phyloP scores from a whole-genome alignment of 495 filamentous ascomycete species.

The Tetracladium setigerum region DNA sequence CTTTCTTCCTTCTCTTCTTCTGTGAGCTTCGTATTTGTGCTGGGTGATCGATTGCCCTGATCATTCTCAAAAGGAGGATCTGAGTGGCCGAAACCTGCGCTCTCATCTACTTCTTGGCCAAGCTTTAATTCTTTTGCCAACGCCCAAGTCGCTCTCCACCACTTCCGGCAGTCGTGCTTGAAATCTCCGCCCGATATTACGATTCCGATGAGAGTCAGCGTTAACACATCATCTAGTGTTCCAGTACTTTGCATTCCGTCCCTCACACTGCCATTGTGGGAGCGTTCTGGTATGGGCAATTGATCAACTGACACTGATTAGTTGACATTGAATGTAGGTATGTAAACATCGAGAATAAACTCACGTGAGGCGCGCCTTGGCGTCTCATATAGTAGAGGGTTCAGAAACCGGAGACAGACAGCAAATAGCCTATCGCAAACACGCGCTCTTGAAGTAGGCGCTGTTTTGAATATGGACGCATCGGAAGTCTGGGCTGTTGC shows the following conservation, averaged over 20 bases:
- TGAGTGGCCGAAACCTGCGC: not conserved
- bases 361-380: slow-evolving; percentile 21
- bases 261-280: slow-evolving; percentile 4
- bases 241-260: slow-evolving; percentile 6
- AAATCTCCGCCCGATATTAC: slow-evolving; percentile 27
- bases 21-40: slow-evolving; percentile 12
- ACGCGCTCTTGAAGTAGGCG: slow-evolving; percentile 20
- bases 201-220: slow-evolving; percentile 23
- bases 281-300: slow-evolving; percentile 4
- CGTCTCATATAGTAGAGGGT: slow-evolving; percentile 20
- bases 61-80: slow-evolving; percentile 1
- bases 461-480: slow-evolving; percentile 23
- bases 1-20: slow-evolving; percentile 39
- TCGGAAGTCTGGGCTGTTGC: slow-evolving; percentile 33
- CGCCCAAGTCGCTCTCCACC: slow-evolving; percentile 26
- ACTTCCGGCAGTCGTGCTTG: slow-evolving; percentile 27
- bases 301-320: slow-evolving; percentile 1
- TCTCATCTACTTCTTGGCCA: slow-evolving; percentile 21
- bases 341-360: not conserved
- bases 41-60: not conserved
- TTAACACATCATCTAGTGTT: slow-evolving; percentile 23
- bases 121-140: slow-evolving; percentile 25
- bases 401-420: slow-evolving; percentile 22
- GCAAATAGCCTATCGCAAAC: slow-evolving; percentile 25
- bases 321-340: not conserved